These are phyloP conservation scores for Myxozyma mucilagina DNA, from an alignment of 805 yeast species.

Conservation along the genomic window DNA sequence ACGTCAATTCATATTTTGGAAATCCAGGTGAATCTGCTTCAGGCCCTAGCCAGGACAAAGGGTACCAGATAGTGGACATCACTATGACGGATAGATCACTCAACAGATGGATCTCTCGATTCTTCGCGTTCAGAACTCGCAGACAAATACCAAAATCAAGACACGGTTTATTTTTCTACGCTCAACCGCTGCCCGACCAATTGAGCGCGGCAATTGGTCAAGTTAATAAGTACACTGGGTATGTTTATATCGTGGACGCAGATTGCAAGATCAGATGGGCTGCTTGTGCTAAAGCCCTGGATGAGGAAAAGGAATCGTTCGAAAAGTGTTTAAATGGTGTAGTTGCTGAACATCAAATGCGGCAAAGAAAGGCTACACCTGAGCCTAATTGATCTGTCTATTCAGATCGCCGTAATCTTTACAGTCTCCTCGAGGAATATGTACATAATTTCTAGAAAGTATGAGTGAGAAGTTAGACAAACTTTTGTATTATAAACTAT, in stretches of 20 bases:
- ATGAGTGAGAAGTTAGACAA: too few relatives aligned
- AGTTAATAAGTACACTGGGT: conserved; percentile 80
- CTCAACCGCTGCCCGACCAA: conserved; percentile 18
- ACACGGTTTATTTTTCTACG: conserved; percentile 55
- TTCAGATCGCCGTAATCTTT: background rate
- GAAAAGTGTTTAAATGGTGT: conserved; percentile 21
- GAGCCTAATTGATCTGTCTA: background rate
- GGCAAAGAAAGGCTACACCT: background rate
- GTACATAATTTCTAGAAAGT: background rate
- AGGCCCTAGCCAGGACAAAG: conserved; percentile 44
- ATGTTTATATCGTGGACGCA: conserved; percentile 73
- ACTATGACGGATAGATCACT: conserved; percentile 71
- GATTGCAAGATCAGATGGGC: conserved; percentile 85
- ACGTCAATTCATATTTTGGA: conserved; percentile 61
- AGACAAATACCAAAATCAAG: conserved; percentile 51
- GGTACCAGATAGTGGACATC: conserved; percentile 72
- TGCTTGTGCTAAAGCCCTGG: conserved; percentile 75
- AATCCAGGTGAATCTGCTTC: conserved; percentile 46
- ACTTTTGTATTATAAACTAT: too few relatives aligned
- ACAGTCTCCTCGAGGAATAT: background rate
- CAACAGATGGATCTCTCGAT: conserved; percentile 63
- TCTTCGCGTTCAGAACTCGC: conserved; percentile 50
- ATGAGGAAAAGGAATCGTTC: conserved; percentile 54
- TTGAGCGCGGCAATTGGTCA: conserved; percentile 47
- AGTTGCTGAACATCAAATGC: conserved; percentile 20